Evolutionary conservation across 2,329 filamentous ascomycete species (phyloP), one percentile per base, ranked within the genome.

Genomic region (Diaporthe batatas): DNA sequence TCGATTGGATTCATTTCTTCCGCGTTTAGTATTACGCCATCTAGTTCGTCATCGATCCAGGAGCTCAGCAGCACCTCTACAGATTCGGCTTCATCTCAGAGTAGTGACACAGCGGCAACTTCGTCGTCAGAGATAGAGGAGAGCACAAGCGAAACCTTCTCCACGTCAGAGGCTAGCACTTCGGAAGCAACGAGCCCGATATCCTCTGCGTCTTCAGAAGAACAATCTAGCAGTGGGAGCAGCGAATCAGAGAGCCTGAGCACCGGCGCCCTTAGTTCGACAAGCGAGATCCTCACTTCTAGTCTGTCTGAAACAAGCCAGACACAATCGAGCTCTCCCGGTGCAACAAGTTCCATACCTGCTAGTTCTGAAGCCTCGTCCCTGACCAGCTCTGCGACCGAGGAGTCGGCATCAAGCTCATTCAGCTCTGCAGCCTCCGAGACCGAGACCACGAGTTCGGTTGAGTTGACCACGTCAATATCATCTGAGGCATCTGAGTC

Each of bases 401-500:
- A 49, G n/a, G 42, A 64, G 59, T 21, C 42, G 3, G 34, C 59
- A 32, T 64, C 42, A 12, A 64, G 25, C 25, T 47, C 58, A 10
- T n/a, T 32, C 39, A 44, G 39, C 25, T 49, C 25, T 25, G 16
- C 25, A 16, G 59, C 25, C n/a, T 49, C 59, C 2, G 18, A n/a
- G 42, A 49, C 59, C 6, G 39, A 18, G 2, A 23, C 42, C 0
- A 32, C 25, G 11, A 64, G 59, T 39, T 47, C 42, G 2, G 8
- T 14, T 16, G 42, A 49, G n/a, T 21, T 42, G 18, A 64, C 42
- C 1, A 7, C 59, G 1, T 5, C 25, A 21, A 25, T 1, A 5
- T 64, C 59, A n/a, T 64, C 59, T 16, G 59, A 49, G 25, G 8
- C 42, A 6, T 64, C 59, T 23, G 39, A 32, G n/a, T 47, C 59